phyloP scores from a whole-genome alignment of 768 basidiomycete genomes.

The Trametes punicea region DNA sequence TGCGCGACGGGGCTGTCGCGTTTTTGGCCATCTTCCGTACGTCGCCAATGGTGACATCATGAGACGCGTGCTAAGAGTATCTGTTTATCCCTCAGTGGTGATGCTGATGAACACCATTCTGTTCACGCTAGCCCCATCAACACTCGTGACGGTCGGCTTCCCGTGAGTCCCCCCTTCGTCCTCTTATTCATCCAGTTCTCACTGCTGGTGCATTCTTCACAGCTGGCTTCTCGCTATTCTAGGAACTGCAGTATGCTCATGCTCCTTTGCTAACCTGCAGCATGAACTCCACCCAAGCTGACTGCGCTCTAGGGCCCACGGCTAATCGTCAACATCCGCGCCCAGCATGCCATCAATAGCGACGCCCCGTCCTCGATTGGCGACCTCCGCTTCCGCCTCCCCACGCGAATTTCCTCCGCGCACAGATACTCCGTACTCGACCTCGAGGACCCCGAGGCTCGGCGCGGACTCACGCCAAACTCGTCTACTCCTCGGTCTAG shows the following conservation, averaged over 20 bases:
- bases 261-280: background rate
- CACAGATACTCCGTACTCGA: slow-evolving; percentile 12
- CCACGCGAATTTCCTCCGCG: too few relatives aligned
- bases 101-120: slow-evolving; percentile 19
- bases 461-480: background rate
- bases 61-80: background rate
- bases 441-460: slow-evolving; percentile 1
- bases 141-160: slow-evolving; percentile 15
- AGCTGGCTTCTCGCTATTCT: slow-evolving; percentile 18
- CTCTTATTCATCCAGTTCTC: too few relatives aligned
- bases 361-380: slow-evolving; percentile 1
- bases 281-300: background rate
- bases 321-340: slow-evolving; percentile 15
- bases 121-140: slow-evolving; percentile 16
- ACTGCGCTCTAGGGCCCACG: slow-evolving; percentile 10
- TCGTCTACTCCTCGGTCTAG: background rate
- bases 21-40: slow-evolving; percentile 28
- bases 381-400: slow-evolving; percentile 2
- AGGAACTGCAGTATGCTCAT: slow-evolving; percentile 9
- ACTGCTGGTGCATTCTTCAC: background rate
- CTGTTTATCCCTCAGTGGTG: background rate
- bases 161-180: background rate
- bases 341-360: background rate
- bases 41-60: background rate
- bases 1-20: slow-evolving; percentile 28